Conservation (phyloP, 2,329 filamentous ascomycete species). For the Claviceps spartinae region DNA sequence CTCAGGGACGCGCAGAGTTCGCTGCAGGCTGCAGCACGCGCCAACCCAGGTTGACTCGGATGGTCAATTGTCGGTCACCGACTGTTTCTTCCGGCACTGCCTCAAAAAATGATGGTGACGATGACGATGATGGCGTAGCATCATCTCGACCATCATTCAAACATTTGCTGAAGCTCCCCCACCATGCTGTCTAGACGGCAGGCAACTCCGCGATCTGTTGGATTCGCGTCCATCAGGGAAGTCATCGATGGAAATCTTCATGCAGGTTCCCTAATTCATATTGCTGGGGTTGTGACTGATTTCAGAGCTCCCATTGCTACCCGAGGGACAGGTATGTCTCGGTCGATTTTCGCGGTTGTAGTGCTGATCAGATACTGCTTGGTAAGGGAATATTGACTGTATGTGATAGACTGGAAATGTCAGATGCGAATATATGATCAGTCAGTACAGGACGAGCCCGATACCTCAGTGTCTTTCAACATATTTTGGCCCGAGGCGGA, state of each 20-base stretch:
- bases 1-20: not conserved
- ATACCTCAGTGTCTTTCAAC: slow-evolving; percentile 32
- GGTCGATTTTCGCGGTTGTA: not conserved
- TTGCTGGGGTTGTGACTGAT: slow-evolving; percentile 62
- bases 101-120: not conserved
- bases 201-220: slow-evolving; percentile 4
- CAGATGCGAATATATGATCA: slow-evolving; percentile 47
- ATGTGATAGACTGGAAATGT: slow-evolving; percentile 41
- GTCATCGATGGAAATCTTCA: slow-evolving; percentile 27
- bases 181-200: slow-evolving; percentile 5
- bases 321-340: slow-evolving; percentile 33
- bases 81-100: not conserved
- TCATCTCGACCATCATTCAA: not conserved
- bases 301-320: slow-evolving; percentile 39
- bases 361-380: not conserved
- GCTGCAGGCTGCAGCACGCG: not conserved
- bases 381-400: slow-evolving; percentile 1
- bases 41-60: not conserved
- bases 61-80: not conserved
- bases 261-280: slow-evolving; percentile 28
- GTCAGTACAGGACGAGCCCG: slow-evolving; percentile 31
- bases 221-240: slow-evolving; percentile 21
- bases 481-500: slow-evolving; percentile 43
- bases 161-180: not conserved
- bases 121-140: not conserved